A percentile compares a stretch with the other conserved stretches of the same genome.
Conservation (phyloP, 2,329 filamentous ascomycete species). For the Cladosporium sp. region DNA sequence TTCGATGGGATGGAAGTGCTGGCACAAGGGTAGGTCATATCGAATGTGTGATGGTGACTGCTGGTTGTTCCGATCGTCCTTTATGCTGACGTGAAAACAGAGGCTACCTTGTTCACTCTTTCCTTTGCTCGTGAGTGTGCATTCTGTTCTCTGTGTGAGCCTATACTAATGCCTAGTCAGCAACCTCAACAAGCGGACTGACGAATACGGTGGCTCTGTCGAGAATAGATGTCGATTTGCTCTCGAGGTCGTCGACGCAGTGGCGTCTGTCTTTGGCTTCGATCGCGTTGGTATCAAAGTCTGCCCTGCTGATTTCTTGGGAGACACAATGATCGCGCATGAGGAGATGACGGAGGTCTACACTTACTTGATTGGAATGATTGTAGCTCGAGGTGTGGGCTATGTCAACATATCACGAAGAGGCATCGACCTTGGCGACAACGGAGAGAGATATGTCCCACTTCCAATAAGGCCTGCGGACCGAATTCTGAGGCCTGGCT, state of each 20-base stretch:
- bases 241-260: background rate
- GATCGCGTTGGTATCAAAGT: background rate
- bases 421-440: background rate
- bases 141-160: accelerated
- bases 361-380: background rate
- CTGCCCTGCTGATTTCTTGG: background rate
- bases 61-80: background rate
- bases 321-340: background rate
- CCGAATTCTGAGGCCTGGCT: background rate
- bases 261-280: background rate
- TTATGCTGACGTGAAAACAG: background rate
- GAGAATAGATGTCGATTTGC: constrained; percentile 1
- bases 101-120: background rate
- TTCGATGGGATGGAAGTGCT: constrained; percentile 5
- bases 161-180: background rate
- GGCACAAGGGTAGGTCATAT: background rate
- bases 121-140: constrained; percentile 3
- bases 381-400: background rate
- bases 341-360: constrained; percentile 6
- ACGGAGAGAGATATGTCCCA: background rate
- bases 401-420: constrained; percentile 1
- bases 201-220: background rate
- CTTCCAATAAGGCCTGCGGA: background rate
- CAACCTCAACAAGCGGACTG: background rate
- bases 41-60: background rate